Percentiles rank a stretch among this genome's conserved stretches.
These are phyloP conservation scores for Cryomyces minteri DNA, from an alignment of 495 filamentous ascomycete genomes.

Conservation along the genomic window DNA sequence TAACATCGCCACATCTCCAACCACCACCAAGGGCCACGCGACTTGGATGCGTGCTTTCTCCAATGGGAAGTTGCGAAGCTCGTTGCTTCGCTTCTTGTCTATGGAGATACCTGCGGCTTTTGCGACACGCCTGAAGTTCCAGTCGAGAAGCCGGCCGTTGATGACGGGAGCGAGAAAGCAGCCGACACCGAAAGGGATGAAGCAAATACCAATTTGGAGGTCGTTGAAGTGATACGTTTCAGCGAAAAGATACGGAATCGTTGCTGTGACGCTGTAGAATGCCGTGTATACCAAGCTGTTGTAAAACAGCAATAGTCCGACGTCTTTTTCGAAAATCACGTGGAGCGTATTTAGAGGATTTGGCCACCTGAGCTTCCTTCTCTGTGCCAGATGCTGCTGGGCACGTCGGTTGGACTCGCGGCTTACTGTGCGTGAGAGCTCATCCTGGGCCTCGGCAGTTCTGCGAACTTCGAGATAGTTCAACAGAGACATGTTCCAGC, in stretches of 20 bases:
- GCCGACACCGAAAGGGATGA: slow-evolving; percentile 16
- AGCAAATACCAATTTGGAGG: slow-evolving; percentile 46
- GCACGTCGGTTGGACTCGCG: slow-evolving; percentile 5
- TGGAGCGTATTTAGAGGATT: slow-evolving; percentile 51
- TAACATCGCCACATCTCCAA: slow-evolving; percentile 12
- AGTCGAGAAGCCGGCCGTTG: slow-evolving; percentile 19
- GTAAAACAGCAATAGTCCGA: slow-evolving; percentile 35
- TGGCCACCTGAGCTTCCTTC: slow-evolving; percentile 39
- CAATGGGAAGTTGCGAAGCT: slow-evolving; percentile 30
- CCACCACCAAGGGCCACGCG: slow-evolving; percentile 8
- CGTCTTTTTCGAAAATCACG: slow-evolving; percentile 50
- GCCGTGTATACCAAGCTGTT: slow-evolving; percentile 36
- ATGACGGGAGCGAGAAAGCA: slow-evolving; percentile 9
- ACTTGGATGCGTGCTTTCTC: slow-evolving; percentile 27
- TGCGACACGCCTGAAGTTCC: slow-evolving; percentile 24
- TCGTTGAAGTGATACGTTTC: slow-evolving; percentile 45
- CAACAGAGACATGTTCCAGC: slow-evolving; percentile 22
- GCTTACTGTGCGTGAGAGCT: slow-evolving; percentile 10
- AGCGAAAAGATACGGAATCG: slow-evolving; percentile 38
- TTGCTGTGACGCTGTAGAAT: slow-evolving; percentile 38
- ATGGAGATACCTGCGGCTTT: slow-evolving; percentile 20
- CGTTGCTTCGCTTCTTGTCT: slow-evolving; percentile 13
- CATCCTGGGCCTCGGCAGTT: slow-evolving; percentile 11
- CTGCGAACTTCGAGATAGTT: slow-evolving; percentile 16
- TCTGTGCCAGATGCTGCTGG: slow-evolving; percentile 15